Percentiles rank a stretch among this genome's conserved stretches.
phyloP scores from a whole-genome alignment of 176 grass and related monocot species.

The Oryza meyeriana region DNA sequence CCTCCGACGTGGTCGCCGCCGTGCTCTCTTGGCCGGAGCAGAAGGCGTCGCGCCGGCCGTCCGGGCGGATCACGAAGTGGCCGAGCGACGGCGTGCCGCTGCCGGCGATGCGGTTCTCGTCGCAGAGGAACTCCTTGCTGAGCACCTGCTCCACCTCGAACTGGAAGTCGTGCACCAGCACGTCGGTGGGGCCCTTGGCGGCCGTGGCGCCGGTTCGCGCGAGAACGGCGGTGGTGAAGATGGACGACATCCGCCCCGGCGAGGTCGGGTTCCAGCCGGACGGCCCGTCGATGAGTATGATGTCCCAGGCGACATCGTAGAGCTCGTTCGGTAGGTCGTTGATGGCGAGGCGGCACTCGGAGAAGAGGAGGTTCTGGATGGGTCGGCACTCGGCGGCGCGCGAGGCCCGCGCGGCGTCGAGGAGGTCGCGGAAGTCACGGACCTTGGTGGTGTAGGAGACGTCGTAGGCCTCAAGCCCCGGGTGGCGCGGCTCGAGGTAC shows the following conservation, averaged over 20 bases:
- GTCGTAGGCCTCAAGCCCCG: slow-evolving; percentile 87
- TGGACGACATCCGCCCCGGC: slow-evolving; percentile 63
- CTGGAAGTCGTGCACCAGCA: slow-evolving; percentile 79
- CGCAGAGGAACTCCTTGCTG: slow-evolving; percentile 79
- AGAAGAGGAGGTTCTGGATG: slow-evolving; percentile 89
- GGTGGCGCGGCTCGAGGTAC: slow-evolving; percentile 72
- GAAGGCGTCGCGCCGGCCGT: slow-evolving; percentile 39
- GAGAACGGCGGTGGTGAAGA: slow-evolving; percentile 88
- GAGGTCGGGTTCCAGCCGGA: slow-evolving; percentile 55
- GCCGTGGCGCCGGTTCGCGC: slow-evolving; percentile 44
- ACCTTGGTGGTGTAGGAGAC: slow-evolving; percentile 76
- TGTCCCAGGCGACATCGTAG: slow-evolving; percentile 85
- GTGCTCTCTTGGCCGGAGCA: slow-evolving; percentile 40
- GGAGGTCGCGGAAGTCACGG: slow-evolving; percentile 48
- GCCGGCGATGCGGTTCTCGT: slow-evolving; percentile 57
- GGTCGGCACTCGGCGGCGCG: slow-evolving; percentile 63
- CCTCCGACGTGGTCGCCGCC: neutral
- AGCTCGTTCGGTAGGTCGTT: slow-evolving; percentile 95
- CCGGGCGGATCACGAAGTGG: slow-evolving; percentile 55
- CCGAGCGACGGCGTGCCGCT: slow-evolving; percentile 48
- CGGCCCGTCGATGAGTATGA: slow-evolving; percentile 74
- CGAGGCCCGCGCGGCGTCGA: slow-evolving; percentile 31
- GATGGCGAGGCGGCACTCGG: slow-evolving; percentile 88
- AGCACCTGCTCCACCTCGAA: slow-evolving; percentile 61
- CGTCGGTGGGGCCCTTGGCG: slow-evolving; percentile 52